These are phyloP conservation scores for Dalbergia cultrata DNA, from an alignment of 306 rosid genomes.

Conservation along the genomic window DNA sequence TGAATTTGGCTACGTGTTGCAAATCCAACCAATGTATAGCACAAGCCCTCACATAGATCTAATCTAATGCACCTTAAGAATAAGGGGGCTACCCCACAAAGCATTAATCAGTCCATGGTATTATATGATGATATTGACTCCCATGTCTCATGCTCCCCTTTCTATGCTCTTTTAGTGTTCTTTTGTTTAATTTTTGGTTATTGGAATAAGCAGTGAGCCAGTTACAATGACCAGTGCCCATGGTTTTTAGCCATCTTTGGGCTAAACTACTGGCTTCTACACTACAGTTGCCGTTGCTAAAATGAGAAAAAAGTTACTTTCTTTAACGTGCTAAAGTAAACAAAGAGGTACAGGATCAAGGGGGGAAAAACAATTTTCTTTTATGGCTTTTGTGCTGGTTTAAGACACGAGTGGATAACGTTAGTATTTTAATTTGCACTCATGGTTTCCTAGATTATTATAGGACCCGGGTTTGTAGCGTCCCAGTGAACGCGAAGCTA, in stretches of 20 bases:
- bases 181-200: neutral
- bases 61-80: conserved; percentile 21
- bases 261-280: conserved; percentile 53
- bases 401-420: neutral
- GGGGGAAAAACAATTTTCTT: neutral
- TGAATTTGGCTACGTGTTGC: conserved; percentile 25
- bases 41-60: neutral
- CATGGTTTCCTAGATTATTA: neutral
- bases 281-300: neutral
- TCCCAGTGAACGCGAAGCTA: neutral
- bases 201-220: conserved; percentile 21
- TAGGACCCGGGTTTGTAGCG: neutral
- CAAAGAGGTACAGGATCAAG: neutral
- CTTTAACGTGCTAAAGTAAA: neutral
- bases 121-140: conserved; percentile 25
- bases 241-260: conserved; percentile 56
- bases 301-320: neutral
- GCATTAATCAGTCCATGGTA: neutral
- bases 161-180: neutral
- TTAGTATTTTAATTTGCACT: neutral
- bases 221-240: conserved; percentile 50
- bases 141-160: neutral
- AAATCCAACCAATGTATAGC: conserved; percentile 5
- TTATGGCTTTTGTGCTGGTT: conserved; percentile 33
- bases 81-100: neutral